A percentile compares a stretch with the other conserved stretches of the same genome.
Evolutionary conservation across 1,284 basidiomycete species (phyloP).

Genomic region (Sanghuangporus weigelae): DNA sequence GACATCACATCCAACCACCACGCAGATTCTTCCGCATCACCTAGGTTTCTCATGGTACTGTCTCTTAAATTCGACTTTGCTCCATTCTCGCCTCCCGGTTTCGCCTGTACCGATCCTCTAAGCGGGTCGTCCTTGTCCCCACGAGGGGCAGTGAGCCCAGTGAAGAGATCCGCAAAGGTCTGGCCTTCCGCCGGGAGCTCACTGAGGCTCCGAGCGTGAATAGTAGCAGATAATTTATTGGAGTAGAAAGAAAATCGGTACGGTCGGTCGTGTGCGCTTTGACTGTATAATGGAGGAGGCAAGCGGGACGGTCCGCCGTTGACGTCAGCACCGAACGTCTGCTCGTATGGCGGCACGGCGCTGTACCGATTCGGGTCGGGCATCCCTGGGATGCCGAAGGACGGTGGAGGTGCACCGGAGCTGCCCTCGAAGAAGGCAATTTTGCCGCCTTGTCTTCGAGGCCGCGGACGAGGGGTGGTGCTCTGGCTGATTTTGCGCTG

Average conservation of each 20-base stretch:
- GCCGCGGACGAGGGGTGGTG: constrained; percentile 45
- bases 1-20: constrained; percentile 98
- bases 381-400: constrained; percentile 34
- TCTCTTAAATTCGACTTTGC: neutral
- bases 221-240: constrained; percentile 87
- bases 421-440: constrained; percentile 86
- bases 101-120: constrained; percentile 14
- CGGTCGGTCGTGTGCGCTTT: constrained; percentile 77
- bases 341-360: constrained; percentile 22
- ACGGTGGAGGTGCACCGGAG: constrained; percentile 41
- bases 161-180: constrained; percentile 88
- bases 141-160: constrained; percentile 37
- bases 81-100: constrained; percentile 19
- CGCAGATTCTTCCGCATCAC: constrained; percentile 68
- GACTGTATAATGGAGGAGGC: constrained; percentile 33
- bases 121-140: constrained; percentile 20
- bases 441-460: constrained; percentile 70
- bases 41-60: constrained; percentile 14
- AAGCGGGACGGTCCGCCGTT: constrained; percentile 15
- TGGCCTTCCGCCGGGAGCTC: constrained; percentile 95
- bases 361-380: constrained; percentile 25
- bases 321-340: constrained; percentile 20
- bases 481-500: constrained; percentile 84
- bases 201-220: constrained; percentile 89
- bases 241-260: constrained; percentile 99